These are phyloP conservation scores for Eremochloa ophiuroides DNA, from an alignment of 176 grass and related monocot species.

Conservation along the genomic window DNA sequence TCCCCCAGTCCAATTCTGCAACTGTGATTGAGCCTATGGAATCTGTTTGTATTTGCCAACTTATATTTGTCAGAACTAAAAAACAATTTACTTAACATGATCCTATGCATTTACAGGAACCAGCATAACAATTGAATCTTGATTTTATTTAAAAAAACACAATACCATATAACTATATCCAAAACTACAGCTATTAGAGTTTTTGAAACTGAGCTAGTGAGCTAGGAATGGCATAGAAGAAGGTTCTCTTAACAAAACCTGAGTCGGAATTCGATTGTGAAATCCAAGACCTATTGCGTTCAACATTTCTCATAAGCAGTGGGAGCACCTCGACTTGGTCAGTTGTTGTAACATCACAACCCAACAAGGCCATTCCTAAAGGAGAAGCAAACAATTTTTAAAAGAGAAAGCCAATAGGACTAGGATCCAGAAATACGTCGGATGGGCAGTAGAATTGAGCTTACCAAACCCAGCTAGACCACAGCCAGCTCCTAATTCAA, in stretches of 20 bases:
- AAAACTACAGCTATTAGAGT: not conserved
- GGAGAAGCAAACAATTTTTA: not conserved
- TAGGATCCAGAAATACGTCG: not conserved
- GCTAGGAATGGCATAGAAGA: not conserved
- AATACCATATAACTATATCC: too few species aligned
- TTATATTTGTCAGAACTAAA: constrained; percentile 5
- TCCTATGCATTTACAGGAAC: not conserved
- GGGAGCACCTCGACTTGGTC: constrained; percentile 91
- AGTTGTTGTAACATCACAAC: constrained; percentile 74
- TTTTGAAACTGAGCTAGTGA: not conserved
- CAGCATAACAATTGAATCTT: too few species aligned
- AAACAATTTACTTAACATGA: not conserved
- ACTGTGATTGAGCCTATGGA: constrained; percentile 63
- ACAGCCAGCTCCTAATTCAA: constrained; percentile 93
- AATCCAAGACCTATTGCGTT: constrained; percentile 84
- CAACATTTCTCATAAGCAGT: constrained; percentile 80
- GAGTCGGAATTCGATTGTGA: constrained; percentile 66
- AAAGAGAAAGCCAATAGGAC: not conserved
- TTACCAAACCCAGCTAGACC: constrained; percentile 89
- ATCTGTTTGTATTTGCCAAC: constrained; percentile 44
- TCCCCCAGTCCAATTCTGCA: constrained; percentile 88
- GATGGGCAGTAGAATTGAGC: not conserved
- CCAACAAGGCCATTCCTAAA: constrained; percentile 87
- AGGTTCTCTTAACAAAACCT: constrained; percentile 41
- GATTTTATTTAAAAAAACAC: too few species aligned